A percentile compares a stretch with the other conserved stretches of the same genome.
These are phyloP conservation scores for Vachellia collinsii DNA, from an alignment of 306 rosid species.

Conservation along the genomic window DNA sequence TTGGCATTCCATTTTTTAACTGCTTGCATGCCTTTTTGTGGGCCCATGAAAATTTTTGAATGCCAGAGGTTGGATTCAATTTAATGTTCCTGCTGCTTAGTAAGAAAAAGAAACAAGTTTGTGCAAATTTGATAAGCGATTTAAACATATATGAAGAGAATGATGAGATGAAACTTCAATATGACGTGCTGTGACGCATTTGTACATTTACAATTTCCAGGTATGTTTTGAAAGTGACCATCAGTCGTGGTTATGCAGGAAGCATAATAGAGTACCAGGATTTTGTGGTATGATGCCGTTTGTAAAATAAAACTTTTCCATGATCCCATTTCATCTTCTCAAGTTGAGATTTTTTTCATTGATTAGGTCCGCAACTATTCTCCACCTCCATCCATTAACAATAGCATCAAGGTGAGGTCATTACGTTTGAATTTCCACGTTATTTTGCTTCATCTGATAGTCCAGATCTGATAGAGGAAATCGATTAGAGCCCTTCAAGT, in stretches of 20 bases:
- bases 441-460: conserved; percentile 6
- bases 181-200: conserved; percentile 30
- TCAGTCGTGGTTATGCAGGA: conserved; percentile 94
- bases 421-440: conserved; percentile 17
- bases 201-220: conserved; percentile 50
- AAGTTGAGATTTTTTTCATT: conserved; percentile 34
- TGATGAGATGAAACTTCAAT: conserved; percentile 21
- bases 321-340: conserved; percentile 19
- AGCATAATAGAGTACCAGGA: conserved; percentile 95
- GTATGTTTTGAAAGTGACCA: conserved; percentile 94
- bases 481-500: not conserved
- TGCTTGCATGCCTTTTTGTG: not conserved
- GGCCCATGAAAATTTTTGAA: not conserved
- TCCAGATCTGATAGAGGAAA: not conserved
- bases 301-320: conserved; percentile 20
- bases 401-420: conserved; percentile 91
- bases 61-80: no score
- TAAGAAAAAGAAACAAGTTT: not conserved
- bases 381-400: conserved; percentile 85
- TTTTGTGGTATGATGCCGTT: conserved; percentile 66
- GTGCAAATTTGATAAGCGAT: not conserved
- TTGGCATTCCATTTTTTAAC: not conserved
- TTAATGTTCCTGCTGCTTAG: not conserved
- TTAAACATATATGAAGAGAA: not conserved
- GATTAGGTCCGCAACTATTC: conserved; percentile 90